Evolutionary conservation across 495 filamentous ascomycete species (phyloP), one percentile per base, ranked within the genome.

Genomic region (Podospora sp.): DNA sequence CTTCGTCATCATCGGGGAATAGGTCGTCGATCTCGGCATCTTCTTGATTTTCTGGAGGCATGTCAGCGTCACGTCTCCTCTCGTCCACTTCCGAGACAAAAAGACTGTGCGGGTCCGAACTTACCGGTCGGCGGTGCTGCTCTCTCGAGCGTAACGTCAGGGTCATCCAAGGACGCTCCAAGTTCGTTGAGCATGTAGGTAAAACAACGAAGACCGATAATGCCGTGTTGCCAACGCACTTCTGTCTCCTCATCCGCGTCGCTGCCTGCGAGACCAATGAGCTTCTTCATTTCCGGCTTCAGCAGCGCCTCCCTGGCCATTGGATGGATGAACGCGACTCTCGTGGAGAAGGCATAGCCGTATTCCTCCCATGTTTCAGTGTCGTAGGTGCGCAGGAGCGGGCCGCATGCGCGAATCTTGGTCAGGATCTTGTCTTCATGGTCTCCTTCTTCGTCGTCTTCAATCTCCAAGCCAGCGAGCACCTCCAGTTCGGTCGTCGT

Each of bases 121-220:
- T 59, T 59, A 59, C 56, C 36, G 24, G 65, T n/a, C 18, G 50
- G 22, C 18, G 56, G 36, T 16, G 46, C 59, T 6, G 46, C 33
- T 26, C 50, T 62, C 20, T 67, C 49, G 21, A 61, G 40, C 4
- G 27, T 60, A 36, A 62, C 46, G n/a, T 62, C 59, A 20, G 22
- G 21, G 18, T 55, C 62, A 5, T 64, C 62, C 49, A 35, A 16
- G 2, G 49, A 35, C 12, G 46, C 33, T 8, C 58, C 58, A 0
- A 67, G 58, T 46, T 40, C 57, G 8, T 49, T 51, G 9, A 61
- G 29, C 18, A 62, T 55, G 57, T 67, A 62, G 3, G 58, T 33
- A 22, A 60, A 67, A 46, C 65, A 67, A 20, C 65, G 57, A 53
- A 67, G 58, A 24, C 65, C 65, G n/a, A 67, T 55, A 29, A 67